phyloP scores from a whole-genome alignment of 2,329 filamentous ascomycete species.

The Aspergillus hortae region DNA sequence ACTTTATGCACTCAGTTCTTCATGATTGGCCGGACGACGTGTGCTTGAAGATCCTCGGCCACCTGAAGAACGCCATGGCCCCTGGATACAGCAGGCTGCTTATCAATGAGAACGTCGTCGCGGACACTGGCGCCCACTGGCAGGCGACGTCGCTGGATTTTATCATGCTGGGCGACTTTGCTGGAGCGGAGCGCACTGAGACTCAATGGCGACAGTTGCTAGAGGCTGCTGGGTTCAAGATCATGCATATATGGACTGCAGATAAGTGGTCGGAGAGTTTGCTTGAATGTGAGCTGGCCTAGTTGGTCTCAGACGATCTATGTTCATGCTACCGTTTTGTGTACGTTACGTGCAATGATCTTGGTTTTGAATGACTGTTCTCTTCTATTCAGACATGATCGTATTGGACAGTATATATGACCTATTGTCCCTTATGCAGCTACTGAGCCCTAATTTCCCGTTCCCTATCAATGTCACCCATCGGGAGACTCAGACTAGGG shows the following conservation, averaged over 20 bases:
- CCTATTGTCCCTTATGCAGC: too few species aligned
- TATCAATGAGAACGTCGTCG: conserved; percentile 43
- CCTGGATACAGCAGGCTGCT: conserved; percentile 41
- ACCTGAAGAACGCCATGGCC: conserved; percentile 30
- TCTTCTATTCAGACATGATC: too few species aligned
- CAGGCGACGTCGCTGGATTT: conserved; percentile 36
- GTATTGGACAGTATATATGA: too few species aligned
- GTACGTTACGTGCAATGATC: too few species aligned
- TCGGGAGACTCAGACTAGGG: too few species aligned
- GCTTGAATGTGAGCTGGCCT: conserved; percentile 21
- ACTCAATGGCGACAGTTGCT: conserved; percentile 36
- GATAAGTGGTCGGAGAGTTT: conserved; percentile 16
- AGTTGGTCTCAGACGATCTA: too few species aligned
- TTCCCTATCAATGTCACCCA: too few species aligned
- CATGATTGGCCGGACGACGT: conserved; percentile 32
- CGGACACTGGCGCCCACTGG: conserved; percentile 29
- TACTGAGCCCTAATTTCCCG: too few species aligned
- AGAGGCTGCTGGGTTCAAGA: conserved; percentile 31
- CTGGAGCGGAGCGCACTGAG: conserved; percentile 38
- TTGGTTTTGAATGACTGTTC: too few species aligned
- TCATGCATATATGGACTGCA: conserved; percentile 31
- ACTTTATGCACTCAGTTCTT: conserved; percentile 15
- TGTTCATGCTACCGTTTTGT: too few species aligned
- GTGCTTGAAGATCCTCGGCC: conserved; percentile 29
- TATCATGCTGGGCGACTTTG: conserved; percentile 39